Evolutionary conservation across 768 basidiomycete species (phyloP).

Genomic region (Psilocybe azurescens): DNA sequence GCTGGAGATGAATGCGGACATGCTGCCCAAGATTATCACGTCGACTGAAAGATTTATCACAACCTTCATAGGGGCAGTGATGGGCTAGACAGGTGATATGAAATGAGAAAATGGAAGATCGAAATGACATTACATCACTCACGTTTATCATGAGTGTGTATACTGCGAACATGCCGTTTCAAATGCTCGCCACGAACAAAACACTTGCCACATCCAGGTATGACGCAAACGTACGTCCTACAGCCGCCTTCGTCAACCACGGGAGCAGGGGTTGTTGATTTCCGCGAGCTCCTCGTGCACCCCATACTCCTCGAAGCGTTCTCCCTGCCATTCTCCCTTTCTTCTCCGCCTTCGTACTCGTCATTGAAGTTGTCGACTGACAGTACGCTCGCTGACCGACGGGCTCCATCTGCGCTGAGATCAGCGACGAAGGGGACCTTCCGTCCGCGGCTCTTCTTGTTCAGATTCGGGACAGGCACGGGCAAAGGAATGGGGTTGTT

Average conservation of each 20-base stretch:
- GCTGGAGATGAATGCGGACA: slow-evolving; percentile 59
- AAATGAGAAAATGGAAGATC: slow-evolving; percentile 1
- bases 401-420: slow-evolving; percentile 2
- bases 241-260: slow-evolving; percentile 26
- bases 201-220: slow-evolving; percentile 77
- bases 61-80: slow-evolving; percentile 65
- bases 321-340: slow-evolving; percentile 14
- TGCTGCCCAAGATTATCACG: slow-evolving; percentile 83
- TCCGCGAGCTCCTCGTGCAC: slow-evolving; percentile 7
- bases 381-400: slow-evolving; percentile 3
- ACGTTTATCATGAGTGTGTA: slow-evolving; percentile 89
- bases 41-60: slow-evolving; percentile 74
- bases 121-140: slow-evolving; percentile 33
- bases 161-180: slow-evolving; percentile 78
- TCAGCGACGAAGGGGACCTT: slow-evolving; percentile 52
- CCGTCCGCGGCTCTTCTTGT: slow-evolving; percentile 66
- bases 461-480: slow-evolving; percentile 63
- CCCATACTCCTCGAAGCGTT: slow-evolving; percentile 2
- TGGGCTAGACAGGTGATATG: slow-evolving; percentile 43
- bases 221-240: slow-evolving; percentile 68
- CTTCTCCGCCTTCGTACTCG: slow-evolving; percentile 8
- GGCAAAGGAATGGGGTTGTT: slow-evolving; percentile 46
- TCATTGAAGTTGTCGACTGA: slow-evolving; percentile 1
- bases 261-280: slow-evolving; percentile 12
- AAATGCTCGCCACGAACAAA: slow-evolving; percentile 84